Percentiles rank a stretch among this genome's conserved stretches.
phyloP scores from a whole-genome alignment of 345 rosid genomes.

The Linum lewisii region DNA sequence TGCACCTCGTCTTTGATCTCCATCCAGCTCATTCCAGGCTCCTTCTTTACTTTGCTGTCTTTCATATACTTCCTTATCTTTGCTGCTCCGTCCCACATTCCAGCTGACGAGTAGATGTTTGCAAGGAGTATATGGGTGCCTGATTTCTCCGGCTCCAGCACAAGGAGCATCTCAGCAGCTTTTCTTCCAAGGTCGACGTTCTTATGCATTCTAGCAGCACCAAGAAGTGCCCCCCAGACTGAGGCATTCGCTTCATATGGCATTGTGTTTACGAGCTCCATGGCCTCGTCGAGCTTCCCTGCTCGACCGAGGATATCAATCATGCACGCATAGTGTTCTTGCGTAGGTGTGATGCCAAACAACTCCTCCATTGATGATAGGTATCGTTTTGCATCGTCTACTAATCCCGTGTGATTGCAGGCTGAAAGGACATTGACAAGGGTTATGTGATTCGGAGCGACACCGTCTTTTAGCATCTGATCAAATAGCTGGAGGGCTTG shows the following conservation, averaged over 20 bases:
- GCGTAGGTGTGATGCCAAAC: constrained; percentile 35
- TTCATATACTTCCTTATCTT: constrained; percentile 43
- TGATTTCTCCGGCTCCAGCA: constrained; percentile 47
- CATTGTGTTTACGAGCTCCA: constrained; percentile 41
- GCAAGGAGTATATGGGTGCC: constrained; percentile 47
- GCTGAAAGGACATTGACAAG: constrained; percentile 51
- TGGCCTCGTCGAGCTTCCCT: constrained; percentile 42
- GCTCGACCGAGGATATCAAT: constrained; percentile 53
- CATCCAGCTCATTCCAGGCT: constrained; percentile 56
- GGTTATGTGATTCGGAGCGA: constrained; percentile 63
- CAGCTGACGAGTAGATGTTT: constrained; percentile 48
- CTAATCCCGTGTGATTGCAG: constrained; percentile 58
- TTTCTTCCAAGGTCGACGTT: constrained; percentile 37
- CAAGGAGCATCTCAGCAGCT: constrained; percentile 47
- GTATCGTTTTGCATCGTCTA: constrained; percentile 34
- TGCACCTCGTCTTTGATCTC: constrained; percentile 44
- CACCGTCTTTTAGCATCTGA: too few relatives aligned
- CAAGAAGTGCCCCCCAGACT: constrained; percentile 61
- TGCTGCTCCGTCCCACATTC: constrained; percentile 47
- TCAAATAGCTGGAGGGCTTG: constrained; percentile 33
- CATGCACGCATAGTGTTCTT: constrained; percentile 67
- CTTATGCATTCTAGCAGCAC: constrained; percentile 56
- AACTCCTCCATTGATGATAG: constrained; percentile 37
- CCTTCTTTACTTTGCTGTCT: constrained; percentile 49
- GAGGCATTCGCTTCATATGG: constrained; percentile 40